Evolutionary conservation across 441 rosid genomes (phyloP).

Genomic region (Jatropha podagrica): DNA sequence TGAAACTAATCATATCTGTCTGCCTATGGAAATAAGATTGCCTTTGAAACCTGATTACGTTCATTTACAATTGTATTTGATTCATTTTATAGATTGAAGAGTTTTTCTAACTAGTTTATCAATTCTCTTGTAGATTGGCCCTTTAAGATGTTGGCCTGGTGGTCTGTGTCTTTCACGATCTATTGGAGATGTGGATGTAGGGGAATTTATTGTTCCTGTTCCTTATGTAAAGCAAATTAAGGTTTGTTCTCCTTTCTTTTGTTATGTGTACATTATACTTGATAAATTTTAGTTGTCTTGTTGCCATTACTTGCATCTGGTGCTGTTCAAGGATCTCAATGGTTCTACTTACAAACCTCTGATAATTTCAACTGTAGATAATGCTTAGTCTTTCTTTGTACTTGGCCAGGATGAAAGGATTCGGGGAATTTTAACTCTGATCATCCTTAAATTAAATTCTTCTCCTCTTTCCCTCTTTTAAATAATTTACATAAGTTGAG

Average conservation of each 20-base stretch:
- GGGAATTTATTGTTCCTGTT: constrained; percentile 96
- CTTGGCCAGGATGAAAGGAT: not conserved
- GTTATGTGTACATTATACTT: constrained; percentile 10
- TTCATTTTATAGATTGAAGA: constrained; percentile 19
- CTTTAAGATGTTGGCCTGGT: constrained; percentile 99
- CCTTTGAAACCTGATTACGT: not conserved
- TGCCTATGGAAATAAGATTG: not conserved
- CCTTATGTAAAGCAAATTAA: constrained; percentile 98
- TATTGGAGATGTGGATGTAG: constrained; percentile 95
- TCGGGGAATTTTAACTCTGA: not conserved
- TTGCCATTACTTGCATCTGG: constrained; percentile 8
- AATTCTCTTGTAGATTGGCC: constrained; percentile 75
- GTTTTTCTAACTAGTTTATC: constrained; percentile 29
- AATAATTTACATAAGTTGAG: not conserved
- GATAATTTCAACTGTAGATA: not conserved
- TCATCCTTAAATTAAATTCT: not conserved
- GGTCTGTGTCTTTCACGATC: constrained; percentile 99
- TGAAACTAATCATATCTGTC: not conserved
- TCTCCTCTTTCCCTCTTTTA: not conserved
- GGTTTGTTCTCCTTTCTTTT: constrained; percentile 45
- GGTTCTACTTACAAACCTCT: not conserved
- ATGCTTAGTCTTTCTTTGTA: not conserved
- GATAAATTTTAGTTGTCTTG: not conserved
- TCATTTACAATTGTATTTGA: not conserved
- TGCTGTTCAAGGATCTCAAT: constrained; percentile 11